These are phyloP conservation scores for Macrocystidia cucumis DNA, from an alignment of 1,284 basidiomycete genomes.

Conservation along the genomic window DNA sequence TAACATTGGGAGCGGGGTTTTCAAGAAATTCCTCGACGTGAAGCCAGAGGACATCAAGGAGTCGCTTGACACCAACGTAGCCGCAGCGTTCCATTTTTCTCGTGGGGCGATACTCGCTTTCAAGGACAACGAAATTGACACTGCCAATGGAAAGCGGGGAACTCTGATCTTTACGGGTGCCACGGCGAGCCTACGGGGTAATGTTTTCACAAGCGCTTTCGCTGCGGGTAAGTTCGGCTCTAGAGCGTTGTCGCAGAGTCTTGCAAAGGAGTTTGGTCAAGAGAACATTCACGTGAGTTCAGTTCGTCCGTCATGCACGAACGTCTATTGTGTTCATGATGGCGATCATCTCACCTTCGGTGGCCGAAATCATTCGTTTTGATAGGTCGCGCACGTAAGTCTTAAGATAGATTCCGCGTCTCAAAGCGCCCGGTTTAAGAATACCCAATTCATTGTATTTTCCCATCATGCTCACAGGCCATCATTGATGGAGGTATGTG, in stretches of 20 bases:
- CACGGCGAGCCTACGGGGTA: conserved; percentile 62
- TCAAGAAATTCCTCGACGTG: conserved; percentile 63
- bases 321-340: no score
- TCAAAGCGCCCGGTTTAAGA: no score
- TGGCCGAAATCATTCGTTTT: no score
- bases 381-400: no score
- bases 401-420: no score
- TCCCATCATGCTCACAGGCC: no score
- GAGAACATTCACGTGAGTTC: conserved; percentile 66
- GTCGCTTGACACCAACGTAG: conserved; percentile 45
- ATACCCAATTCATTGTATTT: no score
- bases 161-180: conserved; percentile 76
- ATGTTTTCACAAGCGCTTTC: conserved; percentile 56
- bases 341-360: no score
- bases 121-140: conserved; percentile 47
- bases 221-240: conserved; percentile 63
- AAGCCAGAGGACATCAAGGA: conserved; percentile 50
- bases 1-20: conserved; percentile 52
- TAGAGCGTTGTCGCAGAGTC: conserved; percentile 64
- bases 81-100: conserved; percentile 63
- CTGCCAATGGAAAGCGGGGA: conserved; percentile 41
- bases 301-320: no score
- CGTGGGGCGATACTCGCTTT: conserved; percentile 55
- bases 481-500: no score
- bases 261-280: conserved; percentile 75